Base-by-base conservation (phyloP, 2,329 filamentous ascomycete genomes). In the Neocucurbitaria cava region DNA sequence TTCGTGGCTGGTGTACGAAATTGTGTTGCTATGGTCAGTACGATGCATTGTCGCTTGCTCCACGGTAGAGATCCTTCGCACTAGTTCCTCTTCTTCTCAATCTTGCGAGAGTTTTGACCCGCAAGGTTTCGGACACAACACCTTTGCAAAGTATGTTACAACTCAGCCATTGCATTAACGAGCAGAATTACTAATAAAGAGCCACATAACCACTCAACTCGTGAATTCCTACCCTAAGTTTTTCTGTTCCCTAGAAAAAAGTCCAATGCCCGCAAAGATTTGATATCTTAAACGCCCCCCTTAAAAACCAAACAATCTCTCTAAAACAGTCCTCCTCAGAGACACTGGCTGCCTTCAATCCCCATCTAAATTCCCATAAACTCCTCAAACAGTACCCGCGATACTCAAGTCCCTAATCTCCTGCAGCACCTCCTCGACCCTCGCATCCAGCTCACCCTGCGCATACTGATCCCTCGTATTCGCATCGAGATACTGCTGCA, bases 391-490 rank as follows among this genome's bases (percentile, higher is more conserved):
- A n/a, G 87, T 89, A 18, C 87, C 87, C 30, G 87, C 87, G 82
- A 99, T 99, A 78, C 94, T 98, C 78, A 99, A 78, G 78, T 98
- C 95, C 63, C 95, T 84, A 76, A 99, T 99, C 82, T 99, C 93
- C 73, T 97, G 93, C 78, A 99, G 75, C 38, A 98, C 95, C 78
- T 98, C 89, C 78, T 99, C 95, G 26, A 99, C 95, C 62, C 92
- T 82, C 56, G 88, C 89, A 75, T 99, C 95, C 66, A 99, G 80
- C 63, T 97, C 91, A 23, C 95, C 95, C 68, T 92, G 88, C 1
- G 95, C 95, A 77, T 99, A 99, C 78, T 97, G 90, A 63, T 99
- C 95, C 76, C 95, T 85, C 47, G 94, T 98, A 72, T 96, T 92
- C 26, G 94, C 90, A 74, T 98, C 95, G 28, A 99, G 83, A 76